Percentiles rank a stretch among this genome's conserved stretches.
These are phyloP conservation scores for Pontederia crassipes DNA, from an alignment of 176 grass and related monocot species.

Conservation along the genomic window DNA sequence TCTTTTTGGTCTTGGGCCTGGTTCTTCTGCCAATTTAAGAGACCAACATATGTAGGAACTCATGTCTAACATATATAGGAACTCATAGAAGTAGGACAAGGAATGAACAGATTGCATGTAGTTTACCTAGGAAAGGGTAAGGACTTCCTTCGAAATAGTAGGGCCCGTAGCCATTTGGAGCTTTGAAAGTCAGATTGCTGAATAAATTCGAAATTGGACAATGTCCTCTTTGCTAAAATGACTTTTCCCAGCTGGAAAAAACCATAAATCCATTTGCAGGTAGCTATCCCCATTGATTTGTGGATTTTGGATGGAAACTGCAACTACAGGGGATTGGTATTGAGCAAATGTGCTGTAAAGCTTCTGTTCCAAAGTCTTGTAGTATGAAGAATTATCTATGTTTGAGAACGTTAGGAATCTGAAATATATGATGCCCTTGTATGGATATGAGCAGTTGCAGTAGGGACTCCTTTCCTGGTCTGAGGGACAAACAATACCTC, in stretches of 20 bases:
- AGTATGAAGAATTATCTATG: neutral
- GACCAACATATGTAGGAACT: neutral
- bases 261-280: conserved; percentile 1
- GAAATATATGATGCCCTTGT: neutral
- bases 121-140: neutral
- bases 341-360: neutral
- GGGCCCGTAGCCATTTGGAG: neutral
- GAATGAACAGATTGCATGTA: neutral
- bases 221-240: neutral
- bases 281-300: neutral
- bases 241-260: neutral
- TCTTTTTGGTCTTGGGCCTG: conserved; percentile 20
- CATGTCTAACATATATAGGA: neutral
- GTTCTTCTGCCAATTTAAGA: neutral
- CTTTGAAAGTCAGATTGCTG: neutral
- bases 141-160: neutral
- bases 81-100: neutral
- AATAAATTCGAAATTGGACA: neutral
- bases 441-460: conserved; percentile 3
- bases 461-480: neutral
- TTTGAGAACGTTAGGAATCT: neutral
- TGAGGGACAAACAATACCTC: neutral
- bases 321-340: neutral
- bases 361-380: neutral
- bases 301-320: neutral